A percentile compares a stretch with the other conserved stretches of the same genome.
Conservation (phyloP, 441 rosid species). For the Rhodomyrtus psidioides region DNA sequence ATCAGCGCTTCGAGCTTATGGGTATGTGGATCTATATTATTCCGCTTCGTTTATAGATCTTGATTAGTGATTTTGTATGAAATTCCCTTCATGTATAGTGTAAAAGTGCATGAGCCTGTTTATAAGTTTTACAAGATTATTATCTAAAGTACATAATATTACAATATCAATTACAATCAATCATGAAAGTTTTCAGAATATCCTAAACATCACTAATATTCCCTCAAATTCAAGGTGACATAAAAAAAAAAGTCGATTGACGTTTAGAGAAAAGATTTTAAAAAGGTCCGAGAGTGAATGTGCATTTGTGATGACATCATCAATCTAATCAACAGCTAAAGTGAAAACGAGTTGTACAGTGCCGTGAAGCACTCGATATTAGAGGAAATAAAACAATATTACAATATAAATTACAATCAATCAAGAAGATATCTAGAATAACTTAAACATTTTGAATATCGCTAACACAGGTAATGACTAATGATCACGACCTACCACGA, state of each 20-base stretch:
- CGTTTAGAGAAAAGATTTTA: neutral
- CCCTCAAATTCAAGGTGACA: neutral
- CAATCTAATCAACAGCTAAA: neutral
- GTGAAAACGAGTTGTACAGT: neutral
- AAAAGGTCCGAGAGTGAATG: neutral
- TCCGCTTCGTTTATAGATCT: too few species aligned
- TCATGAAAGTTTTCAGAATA: neutral
- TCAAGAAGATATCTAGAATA: neutral
- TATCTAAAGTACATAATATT: neutral
- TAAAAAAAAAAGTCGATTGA: neutral
- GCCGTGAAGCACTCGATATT: neutral
- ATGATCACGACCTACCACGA: neutral
- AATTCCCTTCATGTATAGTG: too few species aligned
- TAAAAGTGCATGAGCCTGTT: neutral
- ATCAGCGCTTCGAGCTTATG: too few species aligned
- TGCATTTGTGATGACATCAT: neutral
- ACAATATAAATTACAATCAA: neutral
- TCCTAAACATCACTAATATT: neutral
- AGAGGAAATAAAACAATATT: neutral
- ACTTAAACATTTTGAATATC: neutral
- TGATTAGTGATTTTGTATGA: too few species aligned
- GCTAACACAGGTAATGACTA: neutral
- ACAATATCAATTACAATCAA: neutral
- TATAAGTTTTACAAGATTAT: neutral
- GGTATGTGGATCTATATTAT: too few species aligned